Evolutionary conservation across 2,329 filamentous ascomycete genomes (phyloP).

Genomic region (Xylaria sp.): DNA sequence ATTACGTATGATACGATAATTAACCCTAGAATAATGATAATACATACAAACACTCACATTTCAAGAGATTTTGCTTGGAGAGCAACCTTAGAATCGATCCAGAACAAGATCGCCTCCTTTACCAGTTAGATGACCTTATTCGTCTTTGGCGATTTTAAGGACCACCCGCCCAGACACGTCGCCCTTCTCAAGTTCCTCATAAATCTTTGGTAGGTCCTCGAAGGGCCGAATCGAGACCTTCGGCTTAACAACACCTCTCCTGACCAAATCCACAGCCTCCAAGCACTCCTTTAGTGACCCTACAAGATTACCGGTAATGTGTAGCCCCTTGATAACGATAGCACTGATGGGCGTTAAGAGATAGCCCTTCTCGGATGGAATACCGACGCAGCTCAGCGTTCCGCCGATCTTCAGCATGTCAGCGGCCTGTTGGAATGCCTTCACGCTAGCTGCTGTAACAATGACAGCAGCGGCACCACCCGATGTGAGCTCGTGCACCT

Average conservation of each 20-base stretch:
- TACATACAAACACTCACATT: background rate
- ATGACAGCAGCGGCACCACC: constrained; percentile 56
- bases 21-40: background rate
- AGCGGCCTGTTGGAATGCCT: constrained; percentile 55
- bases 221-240: constrained; percentile 55
- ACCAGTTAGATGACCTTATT: constrained; percentile 10
- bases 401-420: constrained; percentile 58
- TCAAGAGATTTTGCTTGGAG: too few species aligned
- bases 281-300: constrained; percentile 58
- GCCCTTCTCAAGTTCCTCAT: constrained; percentile 58
- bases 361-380: constrained; percentile 52
- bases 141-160: constrained; percentile 52
- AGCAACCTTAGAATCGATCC: too few species aligned
- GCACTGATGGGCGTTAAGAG: constrained; percentile 56
- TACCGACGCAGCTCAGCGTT: constrained; percentile 57
- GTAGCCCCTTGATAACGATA: constrained; percentile 59
- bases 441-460: constrained; percentile 55
- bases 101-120: too few species aligned
- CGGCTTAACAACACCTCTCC: constrained; percentile 55
- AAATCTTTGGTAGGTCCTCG: constrained; percentile 54
- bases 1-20: background rate
- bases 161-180: constrained; percentile 57
- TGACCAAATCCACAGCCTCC: constrained; percentile 57
- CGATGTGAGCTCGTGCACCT: constrained; percentile 52
- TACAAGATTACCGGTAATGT: constrained; percentile 56